phyloP scores from a whole-genome alignment of 495 filamentous ascomycete species.

The Aspergillus incahuasiensis region DNA sequence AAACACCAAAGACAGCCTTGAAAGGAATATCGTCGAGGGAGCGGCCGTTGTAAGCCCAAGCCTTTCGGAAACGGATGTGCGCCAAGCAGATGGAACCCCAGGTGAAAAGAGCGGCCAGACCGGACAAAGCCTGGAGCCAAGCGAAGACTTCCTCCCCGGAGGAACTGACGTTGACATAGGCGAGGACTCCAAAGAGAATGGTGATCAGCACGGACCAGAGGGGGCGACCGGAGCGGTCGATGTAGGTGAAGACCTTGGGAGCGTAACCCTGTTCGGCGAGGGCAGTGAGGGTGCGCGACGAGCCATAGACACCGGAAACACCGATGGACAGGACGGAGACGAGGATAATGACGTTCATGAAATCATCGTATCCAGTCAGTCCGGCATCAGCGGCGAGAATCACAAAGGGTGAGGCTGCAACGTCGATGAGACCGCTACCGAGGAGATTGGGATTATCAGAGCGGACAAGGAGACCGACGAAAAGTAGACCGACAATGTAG shows the following conservation, averaged over 20 bases:
- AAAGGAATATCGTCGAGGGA: slow-evolving; percentile 69
- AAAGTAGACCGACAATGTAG: slow-evolving; percentile 68
- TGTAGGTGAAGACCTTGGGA: slow-evolving; percentile 48
- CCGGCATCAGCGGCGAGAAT: slow-evolving; percentile 57
- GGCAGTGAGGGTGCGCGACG: slow-evolving; percentile 57
- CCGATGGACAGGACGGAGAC: slow-evolving; percentile 64
- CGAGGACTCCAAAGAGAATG: slow-evolving; percentile 44
- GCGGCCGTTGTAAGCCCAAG: slow-evolving; percentile 51
- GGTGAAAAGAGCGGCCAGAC: slow-evolving; percentile 62
- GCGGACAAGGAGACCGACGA: slow-evolving; percentile 69
- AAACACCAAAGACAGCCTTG: slow-evolving; percentile 58
- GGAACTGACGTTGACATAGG: slow-evolving; percentile 44
- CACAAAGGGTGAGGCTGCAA: slow-evolving; percentile 61
- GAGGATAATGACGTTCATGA: slow-evolving; percentile 75
- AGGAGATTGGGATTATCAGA: slow-evolving; percentile 44
- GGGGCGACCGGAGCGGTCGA: slow-evolving; percentile 46
- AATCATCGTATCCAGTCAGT: slow-evolving; percentile 60
- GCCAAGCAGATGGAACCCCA: slow-evolving; percentile 69
- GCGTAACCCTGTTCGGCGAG: slow-evolving; percentile 57
- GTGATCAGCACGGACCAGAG: slow-evolving; percentile 43
- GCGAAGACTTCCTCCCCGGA: slow-evolving; percentile 37
- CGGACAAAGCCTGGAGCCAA: slow-evolving; percentile 68
- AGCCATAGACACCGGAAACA: slow-evolving; percentile 76
- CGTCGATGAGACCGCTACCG: slow-evolving; percentile 44
- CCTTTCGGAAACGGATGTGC: slow-evolving; percentile 70